phyloP scores from a whole-genome alignment of 176 grass and related monocot species.

The Miscanthus lutarioriparius region DNA sequence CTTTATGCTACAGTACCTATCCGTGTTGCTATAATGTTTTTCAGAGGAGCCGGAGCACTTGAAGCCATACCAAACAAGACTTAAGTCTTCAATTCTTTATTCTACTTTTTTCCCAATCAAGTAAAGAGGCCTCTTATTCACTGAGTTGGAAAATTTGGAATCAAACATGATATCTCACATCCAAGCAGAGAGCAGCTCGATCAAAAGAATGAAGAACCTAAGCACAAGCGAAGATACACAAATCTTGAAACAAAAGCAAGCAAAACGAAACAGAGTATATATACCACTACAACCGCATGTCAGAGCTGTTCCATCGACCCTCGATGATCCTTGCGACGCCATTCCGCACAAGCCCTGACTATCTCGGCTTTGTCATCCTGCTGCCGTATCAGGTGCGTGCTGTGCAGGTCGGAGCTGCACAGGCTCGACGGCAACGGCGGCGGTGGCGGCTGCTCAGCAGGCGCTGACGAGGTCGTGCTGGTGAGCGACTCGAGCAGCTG shows the following conservation, averaged over 20 bases:
- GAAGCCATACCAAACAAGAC: too few relatives aligned
- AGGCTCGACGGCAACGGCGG: not conserved
- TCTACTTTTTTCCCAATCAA: too few relatives aligned
- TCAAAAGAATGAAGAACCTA: not conserved
- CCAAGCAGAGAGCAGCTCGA: not conserved
- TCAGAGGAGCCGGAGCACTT: too few relatives aligned
- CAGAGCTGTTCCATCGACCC: not conserved
- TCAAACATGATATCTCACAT: not conserved
- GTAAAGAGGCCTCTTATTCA: too few relatives aligned
- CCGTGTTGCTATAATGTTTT: too few relatives aligned
- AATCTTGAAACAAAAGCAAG: not conserved
- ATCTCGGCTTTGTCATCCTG: slow-evolving; percentile 50
- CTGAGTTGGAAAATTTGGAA: not conserved
- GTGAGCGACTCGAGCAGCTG: slow-evolving; percentile 59
- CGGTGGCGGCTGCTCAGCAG: not conserved
- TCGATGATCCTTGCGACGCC: slow-evolving; percentile 38
- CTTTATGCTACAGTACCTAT: too few relatives aligned
- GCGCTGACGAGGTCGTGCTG: slow-evolving; percentile 14
- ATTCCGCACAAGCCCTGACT: slow-evolving; percentile 46
- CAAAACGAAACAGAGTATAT: not conserved
- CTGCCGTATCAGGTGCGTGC: slow-evolving; percentile 47
- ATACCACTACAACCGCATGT: not conserved
- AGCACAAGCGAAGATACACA: not conserved
- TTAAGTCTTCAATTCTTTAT: too few relatives aligned
- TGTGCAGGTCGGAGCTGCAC: slow-evolving; percentile 15